Percentiles rank a stretch among this genome's conserved stretches.
phyloP scores from a whole-genome alignment of 345 rosid genomes.

The Linum trigynum region DNA sequence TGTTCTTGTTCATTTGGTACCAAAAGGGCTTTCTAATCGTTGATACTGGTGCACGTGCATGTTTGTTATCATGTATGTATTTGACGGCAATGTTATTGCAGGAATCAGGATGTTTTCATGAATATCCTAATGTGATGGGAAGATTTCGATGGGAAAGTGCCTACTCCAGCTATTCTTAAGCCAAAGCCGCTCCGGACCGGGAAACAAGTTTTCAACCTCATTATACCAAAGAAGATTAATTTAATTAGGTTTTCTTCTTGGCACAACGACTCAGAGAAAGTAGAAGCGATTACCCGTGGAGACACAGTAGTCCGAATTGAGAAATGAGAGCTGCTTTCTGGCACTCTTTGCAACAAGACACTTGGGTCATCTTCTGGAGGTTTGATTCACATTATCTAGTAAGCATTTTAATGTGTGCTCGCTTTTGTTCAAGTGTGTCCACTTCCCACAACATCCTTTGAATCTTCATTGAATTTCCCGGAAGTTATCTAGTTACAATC shows the following conservation, averaged over 20 bases:
- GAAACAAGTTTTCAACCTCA: slow-evolving; percentile 93
- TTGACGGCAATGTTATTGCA: slow-evolving; percentile 3
- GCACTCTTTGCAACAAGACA: slow-evolving; percentile 95
- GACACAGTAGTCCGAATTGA: slow-evolving; percentile 93
- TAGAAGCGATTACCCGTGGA: slow-evolving; percentile 75
- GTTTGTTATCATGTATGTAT: background rate
- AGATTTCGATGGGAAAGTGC: slow-evolving; percentile 97
- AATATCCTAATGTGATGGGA: slow-evolving; percentile 99
- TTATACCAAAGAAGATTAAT: slow-evolving; percentile 96
- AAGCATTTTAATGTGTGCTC: slow-evolving; percentile 10
- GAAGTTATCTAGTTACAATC: background rate
- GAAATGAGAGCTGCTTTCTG: slow-evolving; percentile 81
- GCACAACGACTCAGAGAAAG: slow-evolving; percentile 76
- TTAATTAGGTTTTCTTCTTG: slow-evolving; percentile 76
- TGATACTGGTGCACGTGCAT: background rate
- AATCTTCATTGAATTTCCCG: too few species aligned
- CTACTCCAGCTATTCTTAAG: slow-evolving; percentile 85
- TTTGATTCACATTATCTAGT: slow-evolving; percentile 95
- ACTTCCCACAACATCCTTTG: too few species aligned
- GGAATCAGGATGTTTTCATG: slow-evolving; percentile 99
- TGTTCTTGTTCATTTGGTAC: too few species aligned
- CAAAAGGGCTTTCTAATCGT: too few species aligned
- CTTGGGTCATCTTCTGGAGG: slow-evolving; percentile 90
- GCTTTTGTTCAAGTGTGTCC: background rate
- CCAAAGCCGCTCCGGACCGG: slow-evolving; percentile 99